phyloP scores from a whole-genome alignment of 169 alveolate genomes.

The Plasmodium fragile region DNA sequence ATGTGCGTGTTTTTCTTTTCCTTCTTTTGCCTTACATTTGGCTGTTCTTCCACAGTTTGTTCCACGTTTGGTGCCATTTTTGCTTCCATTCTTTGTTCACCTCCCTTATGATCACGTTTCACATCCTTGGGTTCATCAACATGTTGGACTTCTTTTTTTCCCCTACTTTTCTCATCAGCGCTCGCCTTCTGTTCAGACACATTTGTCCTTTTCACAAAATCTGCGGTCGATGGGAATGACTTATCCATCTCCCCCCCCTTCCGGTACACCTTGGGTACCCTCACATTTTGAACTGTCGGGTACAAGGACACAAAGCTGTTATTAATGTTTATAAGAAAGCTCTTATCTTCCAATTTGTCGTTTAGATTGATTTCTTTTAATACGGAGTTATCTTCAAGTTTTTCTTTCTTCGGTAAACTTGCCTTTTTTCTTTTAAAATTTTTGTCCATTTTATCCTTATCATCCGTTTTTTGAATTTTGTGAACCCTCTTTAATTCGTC shows the following conservation, averaged over 20 bases:
- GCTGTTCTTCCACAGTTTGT: background rate
- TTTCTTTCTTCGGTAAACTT: conserved; percentile 30
- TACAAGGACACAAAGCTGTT: conserved; percentile 50
- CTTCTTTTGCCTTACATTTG: conserved; percentile 8
- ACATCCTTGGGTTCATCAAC: background rate
- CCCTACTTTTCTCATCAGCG: conserved; percentile 1
- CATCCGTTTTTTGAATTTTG: background rate
- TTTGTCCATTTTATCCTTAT: conserved; percentile 10
- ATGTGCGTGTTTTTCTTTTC: conserved; percentile 11
- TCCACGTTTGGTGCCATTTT: background rate
- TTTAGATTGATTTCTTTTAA: conserved; percentile 13
- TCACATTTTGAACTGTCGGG: conserved; percentile 56
- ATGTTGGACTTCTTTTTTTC: conserved; percentile 21
- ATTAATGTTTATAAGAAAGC: conserved; percentile 56
- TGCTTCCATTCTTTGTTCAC: background rate
- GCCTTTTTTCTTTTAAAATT: conserved; percentile 7
- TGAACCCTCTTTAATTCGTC: conserved; percentile 7
- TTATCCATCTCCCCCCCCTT: conserved; percentile 22
- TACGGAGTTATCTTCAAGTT: conserved; percentile 10
- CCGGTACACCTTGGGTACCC: conserved; percentile 27
- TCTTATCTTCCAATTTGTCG: conserved; percentile 36
- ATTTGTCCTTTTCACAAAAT: conserved; percentile 29
- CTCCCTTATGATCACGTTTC: conserved; percentile 10
- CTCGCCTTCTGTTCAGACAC: background rate
- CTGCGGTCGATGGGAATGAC: conserved; percentile 2